These are phyloP conservation scores for Lachancea dasiensis DNA, from an alignment of 805 yeast genomes.

Conservation along the genomic window DNA sequence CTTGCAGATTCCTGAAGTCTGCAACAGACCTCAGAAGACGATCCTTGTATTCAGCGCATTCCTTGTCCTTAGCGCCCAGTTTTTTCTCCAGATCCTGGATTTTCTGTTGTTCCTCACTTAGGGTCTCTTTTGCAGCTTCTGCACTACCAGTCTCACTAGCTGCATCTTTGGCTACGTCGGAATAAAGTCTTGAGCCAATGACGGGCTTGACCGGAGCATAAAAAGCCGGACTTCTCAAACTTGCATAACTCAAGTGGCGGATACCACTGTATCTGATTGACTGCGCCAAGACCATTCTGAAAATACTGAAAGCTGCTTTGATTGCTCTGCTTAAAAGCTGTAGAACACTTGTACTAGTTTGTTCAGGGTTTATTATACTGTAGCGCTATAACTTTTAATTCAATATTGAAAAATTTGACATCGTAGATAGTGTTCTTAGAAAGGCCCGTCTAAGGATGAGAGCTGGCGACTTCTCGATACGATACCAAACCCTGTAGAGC, in stretches of 20 bases:
- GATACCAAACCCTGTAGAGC: too few relatives aligned
- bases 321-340: too few relatives aligned
- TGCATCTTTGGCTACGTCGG: constrained; percentile 21
- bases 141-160: constrained; percentile 14
- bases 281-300: constrained; percentile 2
- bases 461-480: too few relatives aligned
- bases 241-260: neutral
- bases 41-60: constrained; percentile 76
- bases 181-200: constrained; percentile 21
- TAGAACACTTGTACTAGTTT: too few relatives aligned
- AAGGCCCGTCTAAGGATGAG: too few relatives aligned
- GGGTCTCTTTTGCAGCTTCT: constrained; percentile 5
- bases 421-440: too few relatives aligned
- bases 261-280: constrained; percentile 1
- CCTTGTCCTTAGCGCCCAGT: constrained; percentile 58
- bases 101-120: constrained; percentile 8
- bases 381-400: too few relatives aligned
- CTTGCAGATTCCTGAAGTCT: constrained; percentile 89
- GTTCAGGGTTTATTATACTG: too few relatives aligned
- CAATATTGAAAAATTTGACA: too few relatives aligned
- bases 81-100: constrained; percentile 44
- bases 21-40: constrained; percentile 78
- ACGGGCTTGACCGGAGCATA: neutral
- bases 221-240: neutral
- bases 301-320: constrained; percentile 2